Evolutionary conservation across 2,329 filamentous ascomycete genomes (phyloP), one percentile per base, ranked within the genome.

Genomic region (Colletotrichum sp.): DNA sequence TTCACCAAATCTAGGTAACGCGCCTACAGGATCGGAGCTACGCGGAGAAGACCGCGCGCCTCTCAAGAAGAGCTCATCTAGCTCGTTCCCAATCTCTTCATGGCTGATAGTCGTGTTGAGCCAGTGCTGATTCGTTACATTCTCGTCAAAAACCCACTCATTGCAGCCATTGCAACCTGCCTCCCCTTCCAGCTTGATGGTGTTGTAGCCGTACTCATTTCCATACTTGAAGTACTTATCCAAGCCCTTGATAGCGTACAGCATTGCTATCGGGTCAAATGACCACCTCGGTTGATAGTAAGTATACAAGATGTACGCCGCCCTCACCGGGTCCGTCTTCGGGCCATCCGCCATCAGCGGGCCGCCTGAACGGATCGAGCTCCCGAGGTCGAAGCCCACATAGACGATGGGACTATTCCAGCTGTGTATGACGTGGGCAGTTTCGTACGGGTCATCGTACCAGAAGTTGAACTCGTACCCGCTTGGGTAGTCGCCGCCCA

Each of bases 401-500:
- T 86, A 90, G 0, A 85, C 84, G 7, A 87, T 77, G 6, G 78
- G 80, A 0, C 82, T 81, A 5, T 83, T 80, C 88, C 88, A 90
- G 26, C 79, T 83, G 75, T 86, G 85, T 5, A 90, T 78, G 4
- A 90, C 88, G 58, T 87, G 85, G 4, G 83, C 83, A 0, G 88
- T 82, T 4, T 80, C 78, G 1, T 74, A 74, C 0, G 86, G 80
- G 72, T 88, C 82, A 55, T 80, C 79, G 30, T 86, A 85, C 43
- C 80, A 87, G 75, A 90, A 90, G 79, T 91, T 90, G 80, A 82
- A 90, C 71, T 88, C 86, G 74, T 82, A 80, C 9, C 88, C 88
- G 0, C 82, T 83, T 0, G 88, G 88, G 72, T 89, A 91, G 8
- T 76, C 58, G 15, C 67, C 66, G 18, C 71, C 71, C 32, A 68